Conservation (phyloP, 2,329 filamentous ascomycete species). For the Diaporthe sp. region DNA sequence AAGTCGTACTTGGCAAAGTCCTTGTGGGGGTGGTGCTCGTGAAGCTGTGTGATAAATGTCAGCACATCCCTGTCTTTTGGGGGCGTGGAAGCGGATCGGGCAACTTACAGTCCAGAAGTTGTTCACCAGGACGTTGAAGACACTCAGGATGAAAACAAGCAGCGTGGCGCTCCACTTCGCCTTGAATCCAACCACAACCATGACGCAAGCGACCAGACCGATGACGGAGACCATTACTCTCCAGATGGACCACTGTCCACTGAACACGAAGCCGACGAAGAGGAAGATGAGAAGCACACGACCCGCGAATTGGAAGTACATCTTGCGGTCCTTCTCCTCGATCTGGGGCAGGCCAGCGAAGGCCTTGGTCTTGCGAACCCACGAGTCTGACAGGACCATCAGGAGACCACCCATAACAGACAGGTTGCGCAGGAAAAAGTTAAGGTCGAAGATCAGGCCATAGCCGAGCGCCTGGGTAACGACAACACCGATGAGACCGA, state of each 20-base stretch:
- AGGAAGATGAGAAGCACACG: conserved; percentile 97
- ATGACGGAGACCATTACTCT: conserved; percentile 85
- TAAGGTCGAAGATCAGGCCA: conserved; percentile 97
- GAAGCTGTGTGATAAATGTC: conserved; percentile 69
- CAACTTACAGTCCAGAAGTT: conserved; percentile 98
- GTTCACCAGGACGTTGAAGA: conserved; percentile 98
- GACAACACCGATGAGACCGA: conserved; percentile 89
- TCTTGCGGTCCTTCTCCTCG: conserved; percentile 99
- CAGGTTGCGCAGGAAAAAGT: conserved; percentile 99
- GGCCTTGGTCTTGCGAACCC: conserved; percentile 97
- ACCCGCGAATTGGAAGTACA: conserved; percentile 99
- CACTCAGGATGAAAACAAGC: conserved; percentile 91
- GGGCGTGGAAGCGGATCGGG: not conserved
- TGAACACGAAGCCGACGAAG: conserved; percentile 96
- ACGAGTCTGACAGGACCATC: conserved; percentile 98
- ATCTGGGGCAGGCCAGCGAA: conserved; percentile 93
- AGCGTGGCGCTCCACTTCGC: conserved; percentile 98
- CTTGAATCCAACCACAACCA: conserved; percentile 99
- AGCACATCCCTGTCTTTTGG: conserved; percentile 36
- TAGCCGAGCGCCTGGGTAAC: conserved; percentile 95
- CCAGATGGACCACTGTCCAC: conserved; percentile 91
- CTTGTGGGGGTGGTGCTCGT: conserved; percentile 98
- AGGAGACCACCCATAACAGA: conserved; percentile 96
- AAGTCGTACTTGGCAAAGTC: conserved; percentile 99
- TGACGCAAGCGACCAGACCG: conserved; percentile 91